Base-by-base conservation (phyloP, 2,329 filamentous ascomycete genomes). In the Huntiella bhutanensis region DNA sequence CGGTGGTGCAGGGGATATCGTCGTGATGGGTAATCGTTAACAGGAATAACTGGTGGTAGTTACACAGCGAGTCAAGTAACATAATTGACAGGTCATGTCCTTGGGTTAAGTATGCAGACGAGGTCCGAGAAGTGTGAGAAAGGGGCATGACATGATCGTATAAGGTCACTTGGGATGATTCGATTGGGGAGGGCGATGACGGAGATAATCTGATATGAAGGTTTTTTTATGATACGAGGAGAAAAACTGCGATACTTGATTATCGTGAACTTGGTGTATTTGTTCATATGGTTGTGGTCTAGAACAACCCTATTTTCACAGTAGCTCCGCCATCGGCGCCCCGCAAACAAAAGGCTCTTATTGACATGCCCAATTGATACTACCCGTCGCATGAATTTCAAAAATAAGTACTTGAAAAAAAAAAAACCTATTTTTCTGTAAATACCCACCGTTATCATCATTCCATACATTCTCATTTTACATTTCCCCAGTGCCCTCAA, bases 291-390 rank as follows among this genome's bases (percentile, higher is more conserved):
- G 19, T 17, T 34, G 33, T 6, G 7, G 5, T 12, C 10, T 33
- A 16, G 15, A 15, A 16, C 12, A 40, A 40, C 38, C 38, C 38
- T 16, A 40, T 28, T 17, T 13, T 12, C 28, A 34, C 15, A 4
- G 38, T 35, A 33, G 32, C 41, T 44, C 46, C 35, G 46, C 46
- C 46, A 44, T 43, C 41, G 46, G 41, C 41, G 13, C 15, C 12
- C 22, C 17, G 12, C 34, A 10, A n/a, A n/a, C 11, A 13, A 36
- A 36, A 16, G 12, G 8, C 4, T 15, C 34, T n/a, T 36, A 6
- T 36, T 3, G n/a, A 5, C 7, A 12, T 40, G 6, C 3, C 22
- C 22, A 28, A 28, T 28, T 7, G 3, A 8, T 28, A 3, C 22
- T 7, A 28, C 22, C 6, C 2, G 22, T 10, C 22, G 22, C 2